phyloP scores from a whole-genome alignment of 352 stramenopile genomes.

The Phytophthora megakarya region DNA sequence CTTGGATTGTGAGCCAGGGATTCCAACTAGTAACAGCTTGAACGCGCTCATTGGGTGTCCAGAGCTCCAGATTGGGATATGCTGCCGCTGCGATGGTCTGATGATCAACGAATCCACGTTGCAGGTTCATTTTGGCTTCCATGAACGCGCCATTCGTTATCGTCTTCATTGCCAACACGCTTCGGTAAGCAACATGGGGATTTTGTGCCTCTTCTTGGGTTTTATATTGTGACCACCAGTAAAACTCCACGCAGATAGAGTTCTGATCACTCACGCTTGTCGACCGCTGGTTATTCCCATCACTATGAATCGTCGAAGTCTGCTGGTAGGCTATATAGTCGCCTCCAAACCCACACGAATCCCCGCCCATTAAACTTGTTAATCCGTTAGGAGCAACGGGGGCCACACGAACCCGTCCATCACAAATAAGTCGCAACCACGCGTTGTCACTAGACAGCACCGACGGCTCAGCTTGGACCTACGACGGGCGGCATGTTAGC shows the following conservation, averaged over 20 bases:
- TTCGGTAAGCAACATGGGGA: constrained; percentile 14
- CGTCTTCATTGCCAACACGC: constrained; percentile 18
- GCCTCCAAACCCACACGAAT: constrained; percentile 24
- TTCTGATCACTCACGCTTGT: background rate
- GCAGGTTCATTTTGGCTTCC: constrained; percentile 22
- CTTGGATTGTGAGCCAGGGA: constrained; percentile 22
- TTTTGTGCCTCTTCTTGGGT: background rate
- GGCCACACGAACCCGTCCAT: constrained; percentile 31
- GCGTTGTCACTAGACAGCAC: constrained; percentile 25
- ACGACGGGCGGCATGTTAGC: constrained; percentile 1
- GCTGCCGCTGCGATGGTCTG: constrained; percentile 3
- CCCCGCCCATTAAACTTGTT: constrained; percentile 26
- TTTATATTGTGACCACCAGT: constrained; percentile 20
- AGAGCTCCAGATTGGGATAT: constrained; percentile 25
- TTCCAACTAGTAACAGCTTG: constrained; percentile 24
- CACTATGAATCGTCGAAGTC: background rate
- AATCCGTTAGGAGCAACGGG: constrained; percentile 28
- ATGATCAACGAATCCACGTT: constrained; percentile 17
- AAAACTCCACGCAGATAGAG: constrained; percentile 28
- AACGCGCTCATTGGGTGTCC: constrained; percentile 23
- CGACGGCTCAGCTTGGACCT: constrained; percentile 37
- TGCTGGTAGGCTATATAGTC: constrained; percentile 32
- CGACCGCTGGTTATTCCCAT: background rate
- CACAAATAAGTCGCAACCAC: constrained; percentile 47
- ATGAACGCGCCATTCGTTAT: constrained; percentile 10